Base-by-base conservation (phyloP, 306 rosid genomes). In the Rosa chinensis region DNA sequence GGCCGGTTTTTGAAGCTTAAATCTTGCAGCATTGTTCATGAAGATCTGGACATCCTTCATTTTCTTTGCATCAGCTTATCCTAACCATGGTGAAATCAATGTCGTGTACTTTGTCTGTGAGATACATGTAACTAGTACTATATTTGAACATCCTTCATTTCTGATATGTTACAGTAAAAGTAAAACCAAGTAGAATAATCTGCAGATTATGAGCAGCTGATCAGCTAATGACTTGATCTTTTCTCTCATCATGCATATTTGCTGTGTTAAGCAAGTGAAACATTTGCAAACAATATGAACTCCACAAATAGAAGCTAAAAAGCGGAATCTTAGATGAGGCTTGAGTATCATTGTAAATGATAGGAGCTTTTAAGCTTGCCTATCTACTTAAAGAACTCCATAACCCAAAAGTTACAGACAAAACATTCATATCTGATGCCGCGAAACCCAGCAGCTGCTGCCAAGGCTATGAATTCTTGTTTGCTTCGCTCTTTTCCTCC, bases 401-500 rank as follows among this genome's bases (percentile, higher is more conserved):
- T 88, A 39, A 89, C 55, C 88, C 89, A 86, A 5, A 75, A 72
- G 66, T 78, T 81, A n/a, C 67, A 68, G 2, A 81, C 80, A 73
- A 11, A 77, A n/a, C 89, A 82, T 10, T 72, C 79, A 78, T 78
- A 85, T 76, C 43, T 77, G 61, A 91, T 73, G 61, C 88, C 87
- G 2, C 79, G 68, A 69, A 90, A 90, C 17, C 94, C 89, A 66
- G 92, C 86, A 20, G 42, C 83, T n/a, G 62, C 87, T 58, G 87
- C 91, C 55, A 86, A 67, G 43, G 84, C 74, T 69, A 73, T 37
- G 72, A 85, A 92, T 58, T 88, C 88, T 16, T 84, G 76, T 32
- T 78, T 70, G 71, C 12, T 84, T 21, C 91, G 58, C 79, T 87
- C 94, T 69, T 78, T 92, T 62, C 95, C 97, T 12, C 93, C 89